These are phyloP conservation scores for Scheffersomyces cryptocercus DNA, from an alignment of 1,139 yeast species.

Conservation along the genomic window DNA sequence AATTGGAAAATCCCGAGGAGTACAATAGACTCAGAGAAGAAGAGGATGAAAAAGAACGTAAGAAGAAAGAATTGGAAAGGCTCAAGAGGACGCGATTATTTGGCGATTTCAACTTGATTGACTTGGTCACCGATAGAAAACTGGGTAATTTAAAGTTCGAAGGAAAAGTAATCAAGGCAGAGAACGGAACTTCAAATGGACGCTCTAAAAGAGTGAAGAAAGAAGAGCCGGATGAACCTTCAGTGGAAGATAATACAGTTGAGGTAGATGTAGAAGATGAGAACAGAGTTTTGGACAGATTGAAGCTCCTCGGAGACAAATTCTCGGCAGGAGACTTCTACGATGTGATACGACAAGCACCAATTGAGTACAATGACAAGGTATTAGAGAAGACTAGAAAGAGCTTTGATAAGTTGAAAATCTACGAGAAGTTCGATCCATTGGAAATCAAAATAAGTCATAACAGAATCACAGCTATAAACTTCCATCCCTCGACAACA, in stretches of 20 bases:
- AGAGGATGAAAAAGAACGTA: conserved; percentile 34
- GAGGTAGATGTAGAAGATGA: conserved; percentile 33
- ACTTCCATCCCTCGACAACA: conserved; percentile 70
- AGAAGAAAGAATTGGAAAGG: conserved; percentile 49
- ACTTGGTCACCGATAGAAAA: conserved; percentile 48
- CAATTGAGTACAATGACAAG: conserved; percentile 30
- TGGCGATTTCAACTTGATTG: conserved; percentile 64
- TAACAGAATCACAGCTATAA: conserved; percentile 71
- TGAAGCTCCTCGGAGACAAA: conserved; percentile 49
- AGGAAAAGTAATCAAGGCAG: conserved; percentile 21
- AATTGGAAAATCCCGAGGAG: conserved; percentile 39
- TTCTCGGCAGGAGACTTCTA: conserved; percentile 82
- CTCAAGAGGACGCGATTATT: conserved; percentile 55
- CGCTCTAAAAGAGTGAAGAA: conserved; percentile 22
- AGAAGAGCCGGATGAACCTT: conserved; percentile 5
- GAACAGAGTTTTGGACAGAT: conserved; percentile 37
- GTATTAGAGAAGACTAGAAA: conserved; percentile 48
- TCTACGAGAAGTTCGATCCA: conserved; percentile 63
- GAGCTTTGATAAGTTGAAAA: conserved; percentile 49
- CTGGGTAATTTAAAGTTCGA: conserved; percentile 38
- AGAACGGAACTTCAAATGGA: conserved; percentile 7
- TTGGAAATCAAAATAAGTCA: conserved; percentile 70
- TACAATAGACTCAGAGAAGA: conserved; percentile 33
- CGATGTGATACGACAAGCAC: conserved; percentile 42
- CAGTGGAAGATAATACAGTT: conserved; percentile 8